Evolutionary conservation across 2,329 filamentous ascomycete species (phyloP).

Genomic region (Fusarium annulatum): DNA sequence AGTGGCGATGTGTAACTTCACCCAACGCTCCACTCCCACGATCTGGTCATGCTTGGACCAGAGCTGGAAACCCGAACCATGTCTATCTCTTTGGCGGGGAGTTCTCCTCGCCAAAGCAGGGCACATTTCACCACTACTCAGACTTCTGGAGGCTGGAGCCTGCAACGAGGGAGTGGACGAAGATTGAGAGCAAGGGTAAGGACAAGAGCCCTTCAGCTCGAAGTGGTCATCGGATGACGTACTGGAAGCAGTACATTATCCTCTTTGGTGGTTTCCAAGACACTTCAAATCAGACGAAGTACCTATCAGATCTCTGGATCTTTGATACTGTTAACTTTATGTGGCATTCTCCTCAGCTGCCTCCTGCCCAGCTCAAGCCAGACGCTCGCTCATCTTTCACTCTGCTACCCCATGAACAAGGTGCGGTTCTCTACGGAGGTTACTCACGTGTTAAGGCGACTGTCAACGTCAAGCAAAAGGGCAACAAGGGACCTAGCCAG

Average conservation of each 20-base stretch:
- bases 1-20: constrained; percentile 90
- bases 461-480: constrained; percentile 65
- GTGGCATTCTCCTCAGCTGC: constrained; percentile 82
- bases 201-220: constrained; percentile 84
- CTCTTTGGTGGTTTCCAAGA: constrained; percentile 98
- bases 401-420: constrained; percentile 88
- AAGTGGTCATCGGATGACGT: constrained; percentile 95
- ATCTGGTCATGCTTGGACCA: constrained; percentile 94
- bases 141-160: constrained; percentile 97
- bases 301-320: constrained; percentile 92
- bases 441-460: constrained; percentile 90
- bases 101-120: constrained; percentile 96
- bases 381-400: constrained; percentile 93
- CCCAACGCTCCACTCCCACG: constrained; percentile 92
- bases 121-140: constrained; percentile 99
- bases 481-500: constrained; percentile 67
- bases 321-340: constrained; percentile 90
- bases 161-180: constrained; percentile 86
- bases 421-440: constrained; percentile 90
- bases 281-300: constrained; percentile 93
- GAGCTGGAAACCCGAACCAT: constrained; percentile 83
- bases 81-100: constrained; percentile 96
- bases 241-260: constrained; percentile 96
- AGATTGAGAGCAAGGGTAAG: constrained; percentile 81
- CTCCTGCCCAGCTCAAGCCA: constrained; percentile 84